Base-by-base conservation (phyloP, 805 yeast genomes). In the Saturnispora ahearnii region DNA sequence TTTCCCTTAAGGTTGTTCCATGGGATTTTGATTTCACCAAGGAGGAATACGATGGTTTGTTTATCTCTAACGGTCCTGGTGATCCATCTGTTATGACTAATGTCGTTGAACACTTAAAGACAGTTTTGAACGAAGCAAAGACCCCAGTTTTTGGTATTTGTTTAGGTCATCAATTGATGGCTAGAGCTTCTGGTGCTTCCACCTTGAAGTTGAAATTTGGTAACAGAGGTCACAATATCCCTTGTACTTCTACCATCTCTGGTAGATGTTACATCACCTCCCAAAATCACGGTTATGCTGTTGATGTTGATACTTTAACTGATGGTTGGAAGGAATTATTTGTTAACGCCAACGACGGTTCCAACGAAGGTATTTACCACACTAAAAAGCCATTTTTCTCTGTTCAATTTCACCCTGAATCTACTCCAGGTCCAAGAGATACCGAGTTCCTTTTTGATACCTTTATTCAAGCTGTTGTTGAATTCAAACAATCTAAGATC, bases 171-270 rank as follows among this genome's bases (percentile, higher is more conserved):
- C 99, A 93, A 76, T 78, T 93, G 63, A 70, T 93, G 65, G 96
- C 98, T 30, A 77, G 95, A 71, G 96, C 99, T 45, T 73, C 93
- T 48, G 99, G 99, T 63, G 98, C 98, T 53, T 76, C 87, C 31
- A 93, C 99, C 44, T 59, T 81, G 60, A 93, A 93, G 72, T 73
- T 93, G 73, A 90, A 90, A 72, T 93, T 88, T 62, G 99, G 99
- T 81, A 93, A 93, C 78, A 89, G 99, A 77, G 99, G 97, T 63
- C 99, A 93, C 72, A 93, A 93, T 70, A 93, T 93, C 60, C 99
- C 99, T 53, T 73, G 86, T 95, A 59, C 89, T 85, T 57, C 77
- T 82, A 57, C 83, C 80, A 55, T 85, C 37, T 64, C 93, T 53
- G 99, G 99, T 46, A 80, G 95, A 70, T 93, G 99, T 77, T 91